Evolutionary conservation across 768 basidiomycete genomes (phyloP).

Genomic region (Kwoniella newhampshirensis): DNA sequence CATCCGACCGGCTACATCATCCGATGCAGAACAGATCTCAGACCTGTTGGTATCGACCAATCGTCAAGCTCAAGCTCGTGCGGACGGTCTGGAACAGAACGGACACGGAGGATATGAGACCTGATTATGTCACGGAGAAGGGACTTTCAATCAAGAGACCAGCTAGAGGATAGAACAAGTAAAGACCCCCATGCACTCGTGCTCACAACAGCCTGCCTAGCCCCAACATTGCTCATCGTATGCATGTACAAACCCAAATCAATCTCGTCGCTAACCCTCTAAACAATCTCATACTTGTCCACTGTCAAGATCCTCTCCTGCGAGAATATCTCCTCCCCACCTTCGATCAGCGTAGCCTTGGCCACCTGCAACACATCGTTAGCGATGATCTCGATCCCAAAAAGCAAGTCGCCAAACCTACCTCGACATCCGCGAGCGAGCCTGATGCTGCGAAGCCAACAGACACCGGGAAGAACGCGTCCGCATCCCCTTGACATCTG

Average conservation of each 20-base stretch:
- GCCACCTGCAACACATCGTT: slow-evolving; percentile 49
- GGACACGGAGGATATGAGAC: no score
- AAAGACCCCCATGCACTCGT: no score
- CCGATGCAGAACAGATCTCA: slow-evolving; percentile 22
- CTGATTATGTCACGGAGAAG: no score
- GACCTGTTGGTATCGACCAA: neutral
- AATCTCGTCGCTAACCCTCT: slow-evolving; percentile 10
- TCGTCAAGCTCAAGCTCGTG: neutral
- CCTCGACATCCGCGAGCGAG: slow-evolving; percentile 72
- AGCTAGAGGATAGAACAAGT: no score
- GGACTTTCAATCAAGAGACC: no score
- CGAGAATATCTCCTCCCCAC: slow-evolving; percentile 60
- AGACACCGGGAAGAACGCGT: slow-evolving; percentile 87
- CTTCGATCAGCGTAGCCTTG: slow-evolving; percentile 61
- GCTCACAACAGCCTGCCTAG: no score
- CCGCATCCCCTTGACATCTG: slow-evolving; percentile 79
- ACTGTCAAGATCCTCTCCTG: slow-evolving; percentile 60
- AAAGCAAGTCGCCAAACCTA: slow-evolving; percentile 50
- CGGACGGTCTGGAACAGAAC: no score
- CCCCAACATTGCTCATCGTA: no score
- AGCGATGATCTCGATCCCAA: neutral
- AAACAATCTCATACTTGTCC: slow-evolving; percentile 60
- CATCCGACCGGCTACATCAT: slow-evolving; percentile 19
- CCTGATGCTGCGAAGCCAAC: slow-evolving; percentile 78
- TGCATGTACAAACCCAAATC: no score